Evolutionary conservation across 208 protist genomes (phyloP).

Genomic region (Trypanosoma theileri): DNA sequence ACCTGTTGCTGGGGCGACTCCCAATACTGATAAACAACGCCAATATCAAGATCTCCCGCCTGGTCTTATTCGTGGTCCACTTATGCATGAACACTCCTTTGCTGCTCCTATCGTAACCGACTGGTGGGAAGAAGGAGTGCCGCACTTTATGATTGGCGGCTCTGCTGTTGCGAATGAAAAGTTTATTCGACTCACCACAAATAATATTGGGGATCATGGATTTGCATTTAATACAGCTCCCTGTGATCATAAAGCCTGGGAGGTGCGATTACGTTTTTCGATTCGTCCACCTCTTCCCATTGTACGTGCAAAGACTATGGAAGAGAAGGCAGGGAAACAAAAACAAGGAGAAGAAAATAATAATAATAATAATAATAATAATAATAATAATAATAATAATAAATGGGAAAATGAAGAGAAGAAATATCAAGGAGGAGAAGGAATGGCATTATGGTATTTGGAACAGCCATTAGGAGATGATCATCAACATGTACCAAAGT

Average conservation of each 20-base stretch:
- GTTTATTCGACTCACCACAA: conserved; percentile 75
- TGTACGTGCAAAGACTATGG: background rate
- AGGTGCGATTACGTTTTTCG: conserved; percentile 68
- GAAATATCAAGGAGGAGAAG: conserved; percentile 76
- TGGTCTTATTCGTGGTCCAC: conserved; percentile 56
- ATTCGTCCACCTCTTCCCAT: conserved; percentile 59
- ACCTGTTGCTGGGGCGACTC: no score
- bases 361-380: no score
- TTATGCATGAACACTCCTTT: conserved; percentile 80
- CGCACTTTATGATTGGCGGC: conserved; percentile 86
- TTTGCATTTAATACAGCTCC: conserved; percentile 83
- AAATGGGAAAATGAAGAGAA: background rate
- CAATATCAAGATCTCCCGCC: conserved; percentile 29
- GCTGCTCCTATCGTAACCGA: conserved; percentile 70
- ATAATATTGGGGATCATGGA: conserved; percentile 68
- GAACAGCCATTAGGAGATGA: conserved; percentile 77
- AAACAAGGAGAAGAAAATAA: no score
- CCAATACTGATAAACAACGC: background rate
- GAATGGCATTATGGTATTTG: conserved; percentile 84
- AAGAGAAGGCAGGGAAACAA: background rate
- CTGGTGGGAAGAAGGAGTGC: conserved; percentile 88
- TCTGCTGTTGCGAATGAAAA: conserved; percentile 74
- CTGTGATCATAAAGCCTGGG: conserved; percentile 75
- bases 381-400: conserved; percentile 1
- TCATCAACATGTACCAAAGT: conserved; percentile 80